Evolutionary conservation across 495 filamentous ascomycete species (phyloP).

Genomic region (Aspergillus ellipticus): DNA sequence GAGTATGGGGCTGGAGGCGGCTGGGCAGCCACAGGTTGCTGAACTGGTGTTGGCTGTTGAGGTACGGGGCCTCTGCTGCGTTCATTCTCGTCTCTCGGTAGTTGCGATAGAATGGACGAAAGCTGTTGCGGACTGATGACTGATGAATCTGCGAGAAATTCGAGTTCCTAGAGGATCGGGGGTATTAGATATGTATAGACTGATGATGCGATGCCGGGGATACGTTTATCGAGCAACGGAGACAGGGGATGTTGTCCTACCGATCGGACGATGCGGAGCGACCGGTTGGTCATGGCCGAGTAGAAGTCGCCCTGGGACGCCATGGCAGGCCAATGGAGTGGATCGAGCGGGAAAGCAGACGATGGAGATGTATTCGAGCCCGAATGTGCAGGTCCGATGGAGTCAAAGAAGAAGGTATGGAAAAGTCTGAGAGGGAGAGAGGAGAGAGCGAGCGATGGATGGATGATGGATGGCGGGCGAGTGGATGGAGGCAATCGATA

Average conservation of each 20-base stretch:
- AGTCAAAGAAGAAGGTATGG: not conserved
- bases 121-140: slow-evolving; percentile 69
- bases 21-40: slow-evolving; percentile 28
- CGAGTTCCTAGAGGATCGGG: slow-evolving; percentile 67
- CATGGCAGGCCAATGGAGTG: slow-evolving; percentile 25
- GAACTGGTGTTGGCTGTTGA: slow-evolving; percentile 25
- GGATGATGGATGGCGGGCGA: not conserved
- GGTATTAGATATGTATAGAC: slow-evolving; percentile 1
- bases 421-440: not conserved
- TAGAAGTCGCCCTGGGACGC: slow-evolving; percentile 36
- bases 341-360: not conserved
- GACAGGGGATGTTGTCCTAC: slow-evolving; percentile 43
- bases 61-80: slow-evolving; percentile 32
- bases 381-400: not conserved
- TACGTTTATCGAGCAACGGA: not conserved
- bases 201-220: not conserved
- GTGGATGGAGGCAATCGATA: not conserved
- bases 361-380: not conserved
- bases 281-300: slow-evolving; percentile 66
- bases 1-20: slow-evolving; percentile 37
- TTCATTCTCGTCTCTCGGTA: slow-evolving; percentile 61
- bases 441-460: not conserved
- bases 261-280: slow-evolving; percentile 79
- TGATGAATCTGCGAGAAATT: slow-evolving; percentile 75
- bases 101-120: slow-evolving; percentile 63